A percentile compares a stretch with the other conserved stretches of the same genome.
phyloP scores from a whole-genome alignment of 2,329 filamentous ascomycete genomes.

The Pseudogymnoascus sp. region DNA sequence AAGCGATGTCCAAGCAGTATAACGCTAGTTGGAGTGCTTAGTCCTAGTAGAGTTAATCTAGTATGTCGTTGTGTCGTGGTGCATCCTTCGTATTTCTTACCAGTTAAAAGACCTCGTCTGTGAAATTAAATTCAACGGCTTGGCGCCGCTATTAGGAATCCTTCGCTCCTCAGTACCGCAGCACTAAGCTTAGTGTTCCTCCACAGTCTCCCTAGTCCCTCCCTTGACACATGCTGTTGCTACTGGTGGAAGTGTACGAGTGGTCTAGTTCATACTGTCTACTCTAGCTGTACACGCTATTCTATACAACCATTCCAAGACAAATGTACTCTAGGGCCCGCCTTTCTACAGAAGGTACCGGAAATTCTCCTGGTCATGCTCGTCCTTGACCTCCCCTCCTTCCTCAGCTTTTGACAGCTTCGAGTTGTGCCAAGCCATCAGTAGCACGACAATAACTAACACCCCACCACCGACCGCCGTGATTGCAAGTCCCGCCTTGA shows the following conservation, averaged over 20 bases:
- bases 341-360: background rate
- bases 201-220: background rate
- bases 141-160: background rate
- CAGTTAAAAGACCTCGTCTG: background rate
- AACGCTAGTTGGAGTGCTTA: background rate
- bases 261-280: background rate
- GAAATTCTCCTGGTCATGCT: background rate
- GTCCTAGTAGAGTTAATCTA: background rate
- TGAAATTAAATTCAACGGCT: background rate
- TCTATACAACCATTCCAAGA: background rate
- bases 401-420: slow-evolving; percentile 13
- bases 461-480: slow-evolving; percentile 13
- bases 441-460: slow-evolving; percentile 9
- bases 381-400: background rate
- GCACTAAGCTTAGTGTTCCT: too few species aligned
- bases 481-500: slow-evolving; percentile 31
- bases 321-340: background rate
- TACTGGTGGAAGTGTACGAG: background rate
- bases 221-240: background rate
- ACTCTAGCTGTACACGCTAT: background rate
- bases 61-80: background rate
- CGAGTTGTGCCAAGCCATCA: slow-evolving; percentile 13
- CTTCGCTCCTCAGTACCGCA: background rate
- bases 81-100: background rate
- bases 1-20: background rate